Evolutionary conservation across 345 rosid genomes (phyloP).

Genomic region (Melastoma malabathricum): DNA sequence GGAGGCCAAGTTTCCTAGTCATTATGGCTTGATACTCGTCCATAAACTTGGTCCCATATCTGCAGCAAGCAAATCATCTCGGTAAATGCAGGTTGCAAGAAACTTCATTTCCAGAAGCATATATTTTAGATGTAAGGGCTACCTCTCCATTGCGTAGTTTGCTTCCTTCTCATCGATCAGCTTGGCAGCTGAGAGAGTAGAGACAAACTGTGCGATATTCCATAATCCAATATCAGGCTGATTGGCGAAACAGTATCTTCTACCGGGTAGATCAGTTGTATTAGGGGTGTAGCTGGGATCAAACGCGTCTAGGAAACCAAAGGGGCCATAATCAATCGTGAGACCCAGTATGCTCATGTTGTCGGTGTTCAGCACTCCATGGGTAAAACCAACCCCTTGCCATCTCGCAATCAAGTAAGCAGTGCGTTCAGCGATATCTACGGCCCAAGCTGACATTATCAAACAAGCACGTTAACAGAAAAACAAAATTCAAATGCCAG

Average conservation of each 20-base stretch:
- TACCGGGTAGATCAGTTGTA: slow-evolving; percentile 95
- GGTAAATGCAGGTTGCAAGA: neutral
- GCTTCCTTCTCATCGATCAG: slow-evolving; percentile 77
- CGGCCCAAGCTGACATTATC: slow-evolving; percentile 63
- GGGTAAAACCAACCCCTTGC: slow-evolving; percentile 99
- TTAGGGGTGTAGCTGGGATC: slow-evolving; percentile 96
- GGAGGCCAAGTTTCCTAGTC: slow-evolving; percentile 81
- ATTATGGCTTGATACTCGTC: slow-evolving; percentile 89
- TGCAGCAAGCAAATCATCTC: slow-evolving; percentile 17
- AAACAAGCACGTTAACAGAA: slow-evolving; percentile 6
- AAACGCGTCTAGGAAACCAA: slow-evolving; percentile 95
- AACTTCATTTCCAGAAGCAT: neutral
- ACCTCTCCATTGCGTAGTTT: slow-evolving; percentile 93
- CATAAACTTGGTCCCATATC: slow-evolving; percentile 93
- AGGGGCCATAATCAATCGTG: slow-evolving; percentile 95
- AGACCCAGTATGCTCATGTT: slow-evolving; percentile 96
- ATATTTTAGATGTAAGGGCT: slow-evolving; percentile 3
- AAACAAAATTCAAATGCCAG: neutral
- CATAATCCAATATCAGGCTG: slow-evolving; percentile 92
- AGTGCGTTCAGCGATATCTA: slow-evolving; percentile 84
- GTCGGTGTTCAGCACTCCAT: slow-evolving; percentile 95
- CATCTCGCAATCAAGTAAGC: slow-evolving; percentile 78
- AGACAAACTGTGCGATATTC: slow-evolving; percentile 81
- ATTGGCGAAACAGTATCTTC: slow-evolving; percentile 91
- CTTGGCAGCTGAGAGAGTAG: slow-evolving; percentile 53